phyloP scores from a whole-genome alignment of 257 asterid species.

The Oldenlandia corymbosa region DNA sequence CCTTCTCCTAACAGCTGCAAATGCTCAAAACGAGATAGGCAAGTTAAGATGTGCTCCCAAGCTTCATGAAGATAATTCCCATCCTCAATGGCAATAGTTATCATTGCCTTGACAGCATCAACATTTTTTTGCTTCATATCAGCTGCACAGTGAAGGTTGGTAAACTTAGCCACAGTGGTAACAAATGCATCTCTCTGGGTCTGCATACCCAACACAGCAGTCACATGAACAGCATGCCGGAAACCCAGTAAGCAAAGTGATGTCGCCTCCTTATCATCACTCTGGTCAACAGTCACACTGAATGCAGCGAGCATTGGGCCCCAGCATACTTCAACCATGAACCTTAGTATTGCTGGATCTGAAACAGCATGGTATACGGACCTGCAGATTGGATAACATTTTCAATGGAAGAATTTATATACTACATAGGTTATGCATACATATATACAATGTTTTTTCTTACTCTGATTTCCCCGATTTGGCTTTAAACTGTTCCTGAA shows the following conservation, averaged over 20 bases:
- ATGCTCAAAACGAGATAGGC: slow-evolving; percentile 97
- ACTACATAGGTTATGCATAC: background rate
- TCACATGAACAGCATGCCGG: slow-evolving; percentile 92
- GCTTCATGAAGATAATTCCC: slow-evolving; percentile 92
- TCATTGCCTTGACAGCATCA: slow-evolving; percentile 94
- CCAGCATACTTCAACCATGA: slow-evolving; percentile 99
- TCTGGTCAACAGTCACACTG: slow-evolving; percentile 96
- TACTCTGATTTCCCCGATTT: slow-evolving; percentile 94
- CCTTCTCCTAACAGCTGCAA: slow-evolving; percentile 98
- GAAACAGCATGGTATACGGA: slow-evolving; percentile 67
- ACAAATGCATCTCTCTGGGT: slow-evolving; percentile 98
- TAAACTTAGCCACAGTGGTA: slow-evolving; percentile 95
- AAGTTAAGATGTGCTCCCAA: slow-evolving; percentile 98
- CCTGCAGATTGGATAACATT: slow-evolving; percentile 43
- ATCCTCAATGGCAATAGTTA: slow-evolving; percentile 92
- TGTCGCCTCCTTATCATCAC: slow-evolving; percentile 92
- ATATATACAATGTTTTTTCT: slow-evolving; percentile 23
- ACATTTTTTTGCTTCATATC: slow-evolving; percentile 99
- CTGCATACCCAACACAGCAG: slow-evolving; percentile 93
- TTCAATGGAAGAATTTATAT: background rate
- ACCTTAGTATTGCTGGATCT: slow-evolving; percentile 85
- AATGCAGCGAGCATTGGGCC: slow-evolving; percentile 99
- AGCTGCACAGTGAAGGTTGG: slow-evolving; percentile 96
- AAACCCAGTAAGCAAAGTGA: slow-evolving; percentile 86
- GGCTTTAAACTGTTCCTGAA: slow-evolving; percentile 94